Base-by-base conservation (phyloP, 2,329 filamentous ascomycete genomes). In the Claviceps sp. region DNA sequence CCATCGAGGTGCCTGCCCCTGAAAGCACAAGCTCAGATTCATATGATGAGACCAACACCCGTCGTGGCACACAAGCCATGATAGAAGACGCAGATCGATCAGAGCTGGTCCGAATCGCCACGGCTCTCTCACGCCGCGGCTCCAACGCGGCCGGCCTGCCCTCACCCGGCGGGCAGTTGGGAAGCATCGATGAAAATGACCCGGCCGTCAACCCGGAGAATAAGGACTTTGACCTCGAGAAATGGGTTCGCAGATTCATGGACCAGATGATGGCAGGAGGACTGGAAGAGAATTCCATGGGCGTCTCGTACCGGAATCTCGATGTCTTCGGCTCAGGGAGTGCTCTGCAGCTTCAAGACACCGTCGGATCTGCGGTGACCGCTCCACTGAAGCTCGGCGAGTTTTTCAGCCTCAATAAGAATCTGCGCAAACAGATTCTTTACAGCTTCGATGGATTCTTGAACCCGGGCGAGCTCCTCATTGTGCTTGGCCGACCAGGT, bases 321-420 rank as follows among this genome's bases (percentile, higher is more conserved):
- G 77, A 77, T 52, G 80, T 88, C 0, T 82, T 73, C 5, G 85
- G 85, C 0, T 81, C 80, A 0, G 84, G 83, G 0, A 74, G 77
- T 2, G 81, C 82, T 0, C 62, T 88, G 23, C 82, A 86, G 56
- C 69, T 87, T 1, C 85, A 89, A 60, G 71, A 80, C 51, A 87
- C 79, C 2, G 80, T 88, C 3, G 73, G 70, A 2, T 80, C 80
- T 1, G 65, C 79, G 7, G 61, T 86, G 22, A 63, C 76, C 54
- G 70, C 76, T 0, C 84, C 81, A 0, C 66, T 86, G 22, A 72
- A 79, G 1, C 61, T 78, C 0, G 70, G 75, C 1, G 77, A 86
- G 52, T 66, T 75, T 43, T 70, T 85, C 48, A 74, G 70, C 22
- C 71, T 68, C 14, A 61, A 62, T 1, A 68, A 66, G 45, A 69